These are phyloP conservation scores for Dipteronia dyeriana DNA, from an alignment of 345 rosid species.

Conservation along the genomic window DNA sequence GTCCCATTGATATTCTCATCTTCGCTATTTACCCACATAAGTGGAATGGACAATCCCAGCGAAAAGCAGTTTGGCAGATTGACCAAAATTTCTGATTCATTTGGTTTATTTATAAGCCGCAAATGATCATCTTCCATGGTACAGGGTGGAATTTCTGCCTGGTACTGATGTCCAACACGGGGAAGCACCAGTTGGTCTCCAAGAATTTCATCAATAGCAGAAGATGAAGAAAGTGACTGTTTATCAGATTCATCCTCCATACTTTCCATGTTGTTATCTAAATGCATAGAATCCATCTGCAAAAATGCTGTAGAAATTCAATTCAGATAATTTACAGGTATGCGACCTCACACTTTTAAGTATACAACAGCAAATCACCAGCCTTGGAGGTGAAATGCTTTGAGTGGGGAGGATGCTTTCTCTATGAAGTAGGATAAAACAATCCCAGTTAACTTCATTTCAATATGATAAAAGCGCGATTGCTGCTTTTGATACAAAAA, in stretches of 20 bases:
- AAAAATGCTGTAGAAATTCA: slow-evolving; percentile 1
- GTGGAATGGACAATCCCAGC: slow-evolving; percentile 45
- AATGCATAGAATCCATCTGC: slow-evolving; percentile 40
- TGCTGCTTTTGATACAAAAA: neutral
- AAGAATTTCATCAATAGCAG: slow-evolving; percentile 31
- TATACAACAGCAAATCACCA: neutral
- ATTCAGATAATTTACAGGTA: neutral
- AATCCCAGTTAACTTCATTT: neutral
- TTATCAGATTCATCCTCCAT: slow-evolving; percentile 33
- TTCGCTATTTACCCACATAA: slow-evolving; percentile 47
- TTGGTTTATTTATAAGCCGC: slow-evolving; percentile 25
- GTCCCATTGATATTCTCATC: slow-evolving; percentile 42
- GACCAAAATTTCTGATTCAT: slow-evolving; percentile 19
- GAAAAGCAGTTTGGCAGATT: slow-evolving; percentile 21
- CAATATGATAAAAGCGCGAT: neutral
- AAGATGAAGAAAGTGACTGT: slow-evolving; percentile 32
- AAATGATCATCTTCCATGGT: slow-evolving; percentile 29
- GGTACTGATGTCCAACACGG: slow-evolving; percentile 60
- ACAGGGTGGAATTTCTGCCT: slow-evolving; percentile 51
- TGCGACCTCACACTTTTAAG: neutral
- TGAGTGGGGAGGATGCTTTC: neutral
- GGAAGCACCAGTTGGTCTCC: slow-evolving; percentile 52
- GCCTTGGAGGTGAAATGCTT: neutral
- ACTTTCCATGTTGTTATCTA: slow-evolving; percentile 38
- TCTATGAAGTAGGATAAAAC: neutral